Evolutionary conservation across 371 early-diverging fungal species (phyloP).

Genomic region (Choanephora cucurbitarum): DNA sequence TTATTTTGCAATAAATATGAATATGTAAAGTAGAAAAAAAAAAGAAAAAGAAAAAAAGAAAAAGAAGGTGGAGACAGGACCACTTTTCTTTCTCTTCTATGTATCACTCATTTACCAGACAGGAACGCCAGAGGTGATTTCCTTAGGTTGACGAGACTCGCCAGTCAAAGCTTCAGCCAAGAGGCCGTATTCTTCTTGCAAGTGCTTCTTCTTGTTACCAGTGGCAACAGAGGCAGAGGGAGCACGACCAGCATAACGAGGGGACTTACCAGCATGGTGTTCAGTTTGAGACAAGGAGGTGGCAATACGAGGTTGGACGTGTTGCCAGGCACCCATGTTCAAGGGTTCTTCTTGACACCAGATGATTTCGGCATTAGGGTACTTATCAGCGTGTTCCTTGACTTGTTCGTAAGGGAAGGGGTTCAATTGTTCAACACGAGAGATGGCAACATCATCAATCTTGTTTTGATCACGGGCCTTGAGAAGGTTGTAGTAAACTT

Average conservation of each 20-base stretch:
- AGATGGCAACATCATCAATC: conserved; percentile 84
- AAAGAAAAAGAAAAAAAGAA: not conserved
- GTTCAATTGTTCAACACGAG: conserved; percentile 91
- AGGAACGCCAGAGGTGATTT: conserved; percentile 71
- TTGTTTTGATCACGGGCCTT: conserved; percentile 88
- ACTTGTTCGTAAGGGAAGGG: conserved; percentile 97
- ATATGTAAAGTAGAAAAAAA: not conserved
- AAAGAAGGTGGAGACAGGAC: not conserved
- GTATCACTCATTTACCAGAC: conserved; percentile 53
- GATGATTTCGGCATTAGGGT: conserved; percentile 86
- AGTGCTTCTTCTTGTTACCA: conserved; percentile 96
- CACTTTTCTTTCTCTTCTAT: conserved; percentile 1
- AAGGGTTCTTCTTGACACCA: conserved; percentile 97
- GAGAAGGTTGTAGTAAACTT: conserved; percentile 92
- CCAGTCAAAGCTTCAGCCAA: conserved; percentile 85
- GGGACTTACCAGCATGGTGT: conserved; percentile 68
- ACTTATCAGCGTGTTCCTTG: conserved; percentile 83
- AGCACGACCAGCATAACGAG: conserved; percentile 88
- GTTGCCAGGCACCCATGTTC: conserved; percentile 92
- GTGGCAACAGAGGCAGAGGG: conserved; percentile 95
- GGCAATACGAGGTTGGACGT: conserved; percentile 85
- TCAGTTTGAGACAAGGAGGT: conserved; percentile 76
- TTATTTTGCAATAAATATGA: not conserved
- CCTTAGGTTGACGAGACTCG: conserved; percentile 62
- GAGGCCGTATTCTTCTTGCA: conserved; percentile 87